Evolutionary conservation across 2,329 filamentous ascomycete species (phyloP), one percentile per base, ranked within the genome.

Genomic region (Byssoonygena ceratinophila): DNA sequence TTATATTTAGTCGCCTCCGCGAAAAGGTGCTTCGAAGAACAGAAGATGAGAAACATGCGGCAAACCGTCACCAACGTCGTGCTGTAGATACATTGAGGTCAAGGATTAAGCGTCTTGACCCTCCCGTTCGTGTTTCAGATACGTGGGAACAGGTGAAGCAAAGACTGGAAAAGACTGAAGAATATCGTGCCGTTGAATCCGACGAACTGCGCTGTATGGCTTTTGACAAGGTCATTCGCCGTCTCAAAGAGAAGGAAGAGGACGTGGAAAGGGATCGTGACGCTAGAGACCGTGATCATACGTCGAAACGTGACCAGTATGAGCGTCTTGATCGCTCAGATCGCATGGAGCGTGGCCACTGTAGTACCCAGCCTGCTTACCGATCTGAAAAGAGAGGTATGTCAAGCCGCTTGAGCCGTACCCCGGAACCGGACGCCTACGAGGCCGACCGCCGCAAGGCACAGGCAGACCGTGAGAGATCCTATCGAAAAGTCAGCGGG

Each of bases 371-470:
- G 45, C 59, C 72, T 48, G 52, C 61, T 23, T 63, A 66, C 31
- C 63, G 67, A 44, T 68, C 68, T 48, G 68, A 70, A 40, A 62
- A 68, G 54, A 63, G 66, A 43, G 66, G 68, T 49, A 64, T 64
- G 23, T 65, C 68, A 39, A 73, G 73, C 59, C 77, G 87, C 61
- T 80, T 81, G 61, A 94, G 87, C 65, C 87, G 89, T 62, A 90
- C 85, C 61, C 90, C 89, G n/a, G 92, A 97, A 68, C 80, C 81
- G 54, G 90, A 98, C 71, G 81, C 87, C 18, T 98, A 98, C 68
- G 92, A 97, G 70, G 92, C 90, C 55, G 92, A 98, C 66, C 83
- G 92, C 59, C 85, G 89, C 63, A 92, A 91, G 68, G 91, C 91
- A 40, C 90, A 92, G 64, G 89, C 90, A 54, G 90, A 95, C 65